A percentile compares a stretch with the other conserved stretches of the same genome.
Conservation (phyloP, 2,329 filamentous ascomycete species). For the Acrodontium crateriforme region DNA sequence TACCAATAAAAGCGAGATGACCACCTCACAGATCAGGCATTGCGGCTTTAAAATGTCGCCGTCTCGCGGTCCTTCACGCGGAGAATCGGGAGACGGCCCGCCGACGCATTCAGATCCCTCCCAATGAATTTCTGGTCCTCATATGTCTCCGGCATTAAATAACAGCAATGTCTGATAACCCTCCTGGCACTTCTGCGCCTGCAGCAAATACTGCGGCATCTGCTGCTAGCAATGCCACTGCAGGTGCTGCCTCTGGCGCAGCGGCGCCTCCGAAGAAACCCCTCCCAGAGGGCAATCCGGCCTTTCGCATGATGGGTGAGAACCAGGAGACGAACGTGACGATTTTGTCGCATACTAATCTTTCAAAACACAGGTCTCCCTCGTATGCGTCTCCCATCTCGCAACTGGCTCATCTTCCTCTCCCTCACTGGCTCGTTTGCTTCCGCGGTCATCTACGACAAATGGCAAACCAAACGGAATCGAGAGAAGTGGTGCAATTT, state of each 20-base stretch:
- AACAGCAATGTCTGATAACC: constrained; percentile 9
- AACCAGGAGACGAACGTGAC: constrained; percentile 3
- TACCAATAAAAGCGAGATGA: too few species aligned
- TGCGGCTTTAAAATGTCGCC: too few species aligned
- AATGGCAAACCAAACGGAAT: constrained; percentile 70
- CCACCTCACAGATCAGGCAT: too few species aligned
- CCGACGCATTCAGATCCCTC: too few species aligned
- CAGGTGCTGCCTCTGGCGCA: constrained; percentile 5
- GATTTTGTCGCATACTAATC: constrained; percentile 3
- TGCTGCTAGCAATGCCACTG: constrained; percentile 4
- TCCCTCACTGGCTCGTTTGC: constrained; percentile 64
- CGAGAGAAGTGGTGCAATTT: constrained; percentile 76
- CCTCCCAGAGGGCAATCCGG: constrained; percentile 48
- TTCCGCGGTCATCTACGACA: constrained; percentile 77
- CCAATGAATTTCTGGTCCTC: too few species aligned
- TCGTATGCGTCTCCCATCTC: constrained; percentile 74
- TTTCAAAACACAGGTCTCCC: constrained; percentile 50
- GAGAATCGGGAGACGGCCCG: too few species aligned
- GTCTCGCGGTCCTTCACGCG: too few species aligned
- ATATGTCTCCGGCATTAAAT: too few species aligned
- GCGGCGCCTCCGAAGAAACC: constrained; percentile 22
- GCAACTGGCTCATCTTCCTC: constrained; percentile 97
- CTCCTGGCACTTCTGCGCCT: constrained; percentile 7
- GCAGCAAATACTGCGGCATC: constrained; percentile 7
- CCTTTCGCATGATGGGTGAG: constrained; percentile 55